Percentiles rank a stretch among this genome's conserved stretches.
phyloP scores from a whole-genome alignment of 139 green algal species.

The Volvox africanus region DNA sequence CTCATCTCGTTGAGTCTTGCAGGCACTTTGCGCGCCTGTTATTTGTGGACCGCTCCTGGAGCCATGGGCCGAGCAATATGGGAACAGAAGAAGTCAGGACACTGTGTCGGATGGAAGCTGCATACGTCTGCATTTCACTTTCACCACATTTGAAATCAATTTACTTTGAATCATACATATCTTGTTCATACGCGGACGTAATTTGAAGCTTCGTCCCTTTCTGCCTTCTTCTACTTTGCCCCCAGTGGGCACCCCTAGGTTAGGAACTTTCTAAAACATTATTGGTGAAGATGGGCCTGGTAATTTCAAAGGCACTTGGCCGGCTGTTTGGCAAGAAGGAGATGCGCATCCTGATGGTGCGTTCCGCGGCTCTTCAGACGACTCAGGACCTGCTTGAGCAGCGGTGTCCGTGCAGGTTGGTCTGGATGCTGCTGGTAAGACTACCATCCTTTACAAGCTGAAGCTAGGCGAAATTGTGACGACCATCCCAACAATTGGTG shows the following conservation, averaged over 20 bases:
- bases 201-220: background rate
- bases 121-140: background rate
- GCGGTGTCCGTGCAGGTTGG: slow-evolving; percentile 69
- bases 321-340: slow-evolving; percentile 90
- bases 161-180: too few species aligned
- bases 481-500: slow-evolving; percentile 94
- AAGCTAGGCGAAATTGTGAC: slow-evolving; percentile 95
- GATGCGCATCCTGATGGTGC: slow-evolving; percentile 89
- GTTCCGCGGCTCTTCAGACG: background rate
- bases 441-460: slow-evolving; percentile 99
- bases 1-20: too few species aligned
- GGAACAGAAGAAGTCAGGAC: background rate
- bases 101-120: background rate
- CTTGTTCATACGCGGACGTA: background rate
- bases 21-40: background rate
- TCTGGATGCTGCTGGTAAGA: slow-evolving; percentile 98
- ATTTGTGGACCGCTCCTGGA: background rate
- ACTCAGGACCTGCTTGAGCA: background rate
- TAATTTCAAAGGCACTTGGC: slow-evolving; percentile 45
- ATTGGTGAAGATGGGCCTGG: slow-evolving; percentile 48
- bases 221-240: background rate
- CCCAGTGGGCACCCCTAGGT: background rate
- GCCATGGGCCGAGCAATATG: background rate
- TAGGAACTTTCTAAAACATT: background rate
- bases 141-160: too few species aligned